These are phyloP conservation scores for Camelina hispida DNA, from an alignment of 345 rosid genomes.

Conservation along the genomic window DNA sequence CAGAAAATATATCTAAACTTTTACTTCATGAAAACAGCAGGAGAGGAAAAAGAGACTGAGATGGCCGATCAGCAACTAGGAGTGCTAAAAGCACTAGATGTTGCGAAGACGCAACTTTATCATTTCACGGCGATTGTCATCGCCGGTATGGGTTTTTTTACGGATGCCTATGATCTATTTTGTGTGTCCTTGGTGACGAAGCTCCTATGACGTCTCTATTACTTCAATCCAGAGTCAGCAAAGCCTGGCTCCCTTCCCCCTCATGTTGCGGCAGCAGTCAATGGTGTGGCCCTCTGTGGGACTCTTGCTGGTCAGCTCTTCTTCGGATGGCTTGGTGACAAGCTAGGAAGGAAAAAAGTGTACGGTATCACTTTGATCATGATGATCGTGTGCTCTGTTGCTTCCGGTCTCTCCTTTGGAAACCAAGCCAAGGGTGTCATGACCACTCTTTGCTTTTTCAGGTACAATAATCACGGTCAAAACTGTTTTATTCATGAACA, in stretches of 20 bases:
- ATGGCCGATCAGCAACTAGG: slow-evolving; percentile 48
- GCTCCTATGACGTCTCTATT: slow-evolving; percentile 65
- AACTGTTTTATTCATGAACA: no score
- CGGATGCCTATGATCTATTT: slow-evolving; percentile 71
- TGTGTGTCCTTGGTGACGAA: slow-evolving; percentile 71
- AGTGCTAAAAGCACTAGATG: slow-evolving; percentile 70
- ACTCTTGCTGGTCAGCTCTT: slow-evolving; percentile 47
- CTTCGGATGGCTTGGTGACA: slow-evolving; percentile 53
- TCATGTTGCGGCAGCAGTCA: slow-evolving; percentile 43
- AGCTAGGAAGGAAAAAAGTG: slow-evolving; percentile 50
- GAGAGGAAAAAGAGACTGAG: not conserved
- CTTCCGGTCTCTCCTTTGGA: slow-evolving; percentile 46
- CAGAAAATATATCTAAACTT: no score
- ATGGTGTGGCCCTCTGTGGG: slow-evolving; percentile 44
- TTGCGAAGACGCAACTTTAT: slow-evolving; percentile 65
- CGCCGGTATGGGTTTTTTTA: slow-evolving; percentile 83
- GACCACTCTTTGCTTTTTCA: slow-evolving; percentile 48
- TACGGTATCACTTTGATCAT: slow-evolving; percentile 53
- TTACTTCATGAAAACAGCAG: not conserved
- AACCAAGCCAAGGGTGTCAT: slow-evolving; percentile 31
- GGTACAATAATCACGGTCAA: not conserved
- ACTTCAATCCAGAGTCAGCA: slow-evolving; percentile 42
- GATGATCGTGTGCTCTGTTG: slow-evolving; percentile 43
- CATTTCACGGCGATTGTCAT: slow-evolving; percentile 72
- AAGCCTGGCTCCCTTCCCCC: slow-evolving; percentile 48